Conservation (phyloP, 73 alveolate genomes). For the Stentor roeselii region DNA sequence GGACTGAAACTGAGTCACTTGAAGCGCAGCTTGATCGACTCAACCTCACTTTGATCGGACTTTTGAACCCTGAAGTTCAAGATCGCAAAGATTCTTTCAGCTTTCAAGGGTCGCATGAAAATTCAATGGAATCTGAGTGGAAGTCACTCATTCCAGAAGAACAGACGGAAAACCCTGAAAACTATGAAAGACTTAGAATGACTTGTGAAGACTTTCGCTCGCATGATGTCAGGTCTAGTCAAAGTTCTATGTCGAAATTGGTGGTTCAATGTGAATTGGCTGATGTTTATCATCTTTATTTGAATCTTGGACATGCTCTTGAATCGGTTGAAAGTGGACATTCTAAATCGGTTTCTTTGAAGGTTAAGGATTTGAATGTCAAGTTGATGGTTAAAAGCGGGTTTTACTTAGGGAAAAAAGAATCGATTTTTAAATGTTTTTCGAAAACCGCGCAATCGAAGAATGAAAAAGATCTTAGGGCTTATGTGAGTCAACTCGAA, state of each 20-base stretch:
- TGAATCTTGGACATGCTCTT: background rate
- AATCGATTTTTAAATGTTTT: no score
- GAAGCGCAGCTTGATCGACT: background rate
- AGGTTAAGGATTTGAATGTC: background rate
- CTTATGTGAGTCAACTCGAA: constrained; percentile 8
- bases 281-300: background rate
- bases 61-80: background rate
- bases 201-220: constrained; percentile 14
- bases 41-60: background rate
- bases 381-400: background rate
- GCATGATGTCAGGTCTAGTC: background rate
- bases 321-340: background rate
- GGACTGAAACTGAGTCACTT: background rate
- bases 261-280: background rate
- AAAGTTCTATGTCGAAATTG: background rate
- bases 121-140: background rate
- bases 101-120: background rate
- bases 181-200: background rate
- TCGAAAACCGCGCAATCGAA: no score
- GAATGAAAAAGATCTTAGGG: no score
- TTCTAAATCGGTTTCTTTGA: background rate
- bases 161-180: background rate
- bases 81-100: background rate
- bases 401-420: background rate
- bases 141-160: background rate